A percentile compares a stretch with the other conserved stretches of the same genome.
phyloP scores from a whole-genome alignment of 495 filamentous ascomycete genomes.

The Neurospora cerealis region DNA sequence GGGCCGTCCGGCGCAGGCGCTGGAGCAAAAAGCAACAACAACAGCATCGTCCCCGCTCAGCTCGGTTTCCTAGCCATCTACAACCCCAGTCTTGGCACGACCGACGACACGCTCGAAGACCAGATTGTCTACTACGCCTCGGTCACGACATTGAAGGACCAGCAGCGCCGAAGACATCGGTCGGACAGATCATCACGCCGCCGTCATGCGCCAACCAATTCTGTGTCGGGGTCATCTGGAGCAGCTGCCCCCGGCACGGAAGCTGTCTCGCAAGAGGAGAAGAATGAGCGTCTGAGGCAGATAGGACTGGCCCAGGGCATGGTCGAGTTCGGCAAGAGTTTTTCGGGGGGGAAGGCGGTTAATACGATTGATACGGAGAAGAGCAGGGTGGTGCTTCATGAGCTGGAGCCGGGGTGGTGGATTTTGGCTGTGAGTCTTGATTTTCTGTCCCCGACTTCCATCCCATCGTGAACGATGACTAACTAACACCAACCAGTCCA shows the following conservation, averaged over 20 bases:
- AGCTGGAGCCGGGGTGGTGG: conserved; percentile 85
- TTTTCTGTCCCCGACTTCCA: too few species aligned
- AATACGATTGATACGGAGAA: conserved; percentile 88
- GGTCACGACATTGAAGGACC: conserved; percentile 33
- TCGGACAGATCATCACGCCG: not conserved
- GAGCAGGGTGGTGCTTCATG: conserved; percentile 69
- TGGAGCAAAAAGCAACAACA: not conserved
- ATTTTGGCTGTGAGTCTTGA: conserved; percentile 59
- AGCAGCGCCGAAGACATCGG: conserved; percentile 6
- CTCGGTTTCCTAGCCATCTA: conserved; percentile 87
- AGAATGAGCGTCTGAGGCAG: conserved; percentile 77
- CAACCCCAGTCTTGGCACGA: conserved; percentile 79
- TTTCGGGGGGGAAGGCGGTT: conserved; percentile 63
- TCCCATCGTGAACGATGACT: too few species aligned
- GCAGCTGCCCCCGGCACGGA: conserved; percentile 13
- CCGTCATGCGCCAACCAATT: not conserved
- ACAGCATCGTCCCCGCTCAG: conserved; percentile 58
- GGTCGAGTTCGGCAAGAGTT: conserved; percentile 85
- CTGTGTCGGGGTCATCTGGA: not conserved
- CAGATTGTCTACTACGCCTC: conserved; percentile 93
- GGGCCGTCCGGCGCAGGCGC: not conserved
- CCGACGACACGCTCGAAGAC: conserved; percentile 78
- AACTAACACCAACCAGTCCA: conserved; percentile 38
- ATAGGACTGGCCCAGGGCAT: conserved; percentile 97
- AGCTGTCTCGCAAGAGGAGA: conserved; percentile 45